Conservation (phyloP, 352 stramenopile species). For the Phytophthora pistaciae region DNA sequence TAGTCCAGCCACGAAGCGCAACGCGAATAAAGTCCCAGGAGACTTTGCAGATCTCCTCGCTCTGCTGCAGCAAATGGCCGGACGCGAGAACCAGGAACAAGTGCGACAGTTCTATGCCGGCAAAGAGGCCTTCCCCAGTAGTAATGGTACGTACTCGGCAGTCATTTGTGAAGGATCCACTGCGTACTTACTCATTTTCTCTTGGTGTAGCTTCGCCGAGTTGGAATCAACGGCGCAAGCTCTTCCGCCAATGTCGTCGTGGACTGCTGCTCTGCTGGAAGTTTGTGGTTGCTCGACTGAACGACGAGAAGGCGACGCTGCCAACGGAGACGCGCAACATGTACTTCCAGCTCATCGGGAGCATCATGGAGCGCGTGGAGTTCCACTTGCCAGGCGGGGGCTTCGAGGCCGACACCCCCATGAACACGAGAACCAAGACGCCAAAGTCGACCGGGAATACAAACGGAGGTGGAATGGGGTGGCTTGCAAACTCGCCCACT, state of each 20-base stretch:
- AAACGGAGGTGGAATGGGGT: constrained; percentile 27
- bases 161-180: not conserved
- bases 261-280: constrained; percentile 76
- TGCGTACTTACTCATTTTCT: not conserved
- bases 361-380: constrained; percentile 75
- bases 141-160: constrained; percentile 11
- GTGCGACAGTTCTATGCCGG: constrained; percentile 66
- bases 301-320: constrained; percentile 46
- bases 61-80: constrained; percentile 67
- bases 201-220: constrained; percentile 10
- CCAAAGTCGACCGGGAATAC: constrained; percentile 19
- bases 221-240: constrained; percentile 37
- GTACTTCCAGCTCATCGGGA: constrained; percentile 70
- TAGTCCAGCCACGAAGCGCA: constrained; percentile 13
- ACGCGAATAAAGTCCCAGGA: not conserved
- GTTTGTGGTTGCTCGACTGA: constrained; percentile 66
- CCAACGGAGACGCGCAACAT: constrained; percentile 53
- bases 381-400: constrained; percentile 53
- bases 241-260: constrained; percentile 70
- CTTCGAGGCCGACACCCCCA: constrained; percentile 5
- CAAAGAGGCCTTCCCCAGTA: constrained; percentile 13
- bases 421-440: constrained; percentile 16
- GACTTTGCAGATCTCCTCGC: constrained; percentile 48
- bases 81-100: constrained; percentile 61
- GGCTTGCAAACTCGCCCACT: constrained; percentile 41